Evolutionary conservation across 805 yeast species (phyloP).

Genomic region (Myxozyma geophila): DNA sequence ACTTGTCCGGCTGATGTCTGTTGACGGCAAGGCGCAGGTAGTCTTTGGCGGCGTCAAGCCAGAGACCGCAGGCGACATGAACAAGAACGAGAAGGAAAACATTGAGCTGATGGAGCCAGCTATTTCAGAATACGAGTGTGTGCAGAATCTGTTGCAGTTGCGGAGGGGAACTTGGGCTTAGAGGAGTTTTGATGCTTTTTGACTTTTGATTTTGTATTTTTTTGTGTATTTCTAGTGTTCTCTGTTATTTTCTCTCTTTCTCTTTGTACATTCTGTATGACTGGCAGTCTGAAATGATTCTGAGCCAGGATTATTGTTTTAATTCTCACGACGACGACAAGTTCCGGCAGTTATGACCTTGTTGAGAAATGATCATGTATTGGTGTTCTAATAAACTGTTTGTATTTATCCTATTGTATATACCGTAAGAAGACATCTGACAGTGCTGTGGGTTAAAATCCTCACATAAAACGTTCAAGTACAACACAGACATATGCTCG

Average conservation of each 20-base stretch:
- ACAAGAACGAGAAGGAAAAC: constrained; percentile 15
- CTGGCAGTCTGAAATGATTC: no score
- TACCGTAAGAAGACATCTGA: no score
- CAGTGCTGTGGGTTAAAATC: no score
- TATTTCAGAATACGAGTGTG: constrained; percentile 29
- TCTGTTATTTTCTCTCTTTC: neutral
- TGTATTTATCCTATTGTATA: no score
- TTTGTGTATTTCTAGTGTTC: neutral
- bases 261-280: neutral
- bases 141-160: constrained; percentile 30
- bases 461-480: no score
- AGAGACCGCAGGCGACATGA: neutral
- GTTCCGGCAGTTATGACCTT: no score
- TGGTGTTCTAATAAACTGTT: no score
- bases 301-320: no score
- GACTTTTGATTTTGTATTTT: neutral
- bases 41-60: constrained; percentile 34
- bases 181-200: constrained; percentile 12
- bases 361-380: no score
- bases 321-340: no score
- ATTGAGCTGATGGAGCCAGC: neutral
- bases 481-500: no score
- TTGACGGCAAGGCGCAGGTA: constrained; percentile 49
- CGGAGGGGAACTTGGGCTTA: constrained; percentile 32
- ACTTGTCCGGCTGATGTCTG: constrained; percentile 43